Evolutionary conservation across 139 green algal species (phyloP).

Genomic region (Closterium sp.): DNA sequence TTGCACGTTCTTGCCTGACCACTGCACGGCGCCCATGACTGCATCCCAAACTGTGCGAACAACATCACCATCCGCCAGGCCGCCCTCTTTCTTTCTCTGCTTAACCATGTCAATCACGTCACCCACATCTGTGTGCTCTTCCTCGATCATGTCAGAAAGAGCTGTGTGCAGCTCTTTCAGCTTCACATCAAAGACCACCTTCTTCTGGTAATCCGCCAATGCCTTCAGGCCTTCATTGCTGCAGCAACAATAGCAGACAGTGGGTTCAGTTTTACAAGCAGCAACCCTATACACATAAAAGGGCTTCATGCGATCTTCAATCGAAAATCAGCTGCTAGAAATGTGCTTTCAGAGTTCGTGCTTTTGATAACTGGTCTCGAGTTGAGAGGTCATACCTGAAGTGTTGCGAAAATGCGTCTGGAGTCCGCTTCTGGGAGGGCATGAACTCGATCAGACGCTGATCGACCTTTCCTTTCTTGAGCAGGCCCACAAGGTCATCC

Average conservation of each 20-base stretch:
- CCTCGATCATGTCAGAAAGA: constrained; percentile 67
- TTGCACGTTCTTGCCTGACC: constrained; percentile 88
- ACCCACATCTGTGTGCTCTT: constrained; percentile 32
- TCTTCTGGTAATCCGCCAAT: constrained; percentile 84
- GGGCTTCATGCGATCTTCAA: too few relatives aligned
- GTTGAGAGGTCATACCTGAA: constrained; percentile 59
- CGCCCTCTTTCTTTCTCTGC: constrained; percentile 68
- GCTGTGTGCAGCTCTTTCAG: constrained; percentile 69
- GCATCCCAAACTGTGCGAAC: constrained; percentile 71
- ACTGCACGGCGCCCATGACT: constrained; percentile 74
- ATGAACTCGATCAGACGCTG: constrained; percentile 87
- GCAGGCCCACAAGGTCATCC: constrained; percentile 79
- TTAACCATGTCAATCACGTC: constrained; percentile 64
- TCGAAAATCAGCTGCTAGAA: too few relatives aligned
- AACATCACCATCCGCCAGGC: constrained; percentile 68
- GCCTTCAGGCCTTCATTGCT: constrained; percentile 15
- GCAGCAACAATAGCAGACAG: too few relatives aligned
- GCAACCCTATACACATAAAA: too few relatives aligned
- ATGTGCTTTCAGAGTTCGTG: too few relatives aligned
- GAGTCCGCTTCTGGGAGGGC: constrained; percentile 77
- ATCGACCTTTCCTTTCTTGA: constrained; percentile 80
- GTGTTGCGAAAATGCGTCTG: constrained; percentile 72
- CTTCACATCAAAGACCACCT: constrained; percentile 75
- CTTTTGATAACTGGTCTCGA: background rate
- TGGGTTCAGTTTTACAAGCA: too few relatives aligned